phyloP scores from a whole-genome alignment of 306 rosid genomes.

The Vigna unguiculata region DNA sequence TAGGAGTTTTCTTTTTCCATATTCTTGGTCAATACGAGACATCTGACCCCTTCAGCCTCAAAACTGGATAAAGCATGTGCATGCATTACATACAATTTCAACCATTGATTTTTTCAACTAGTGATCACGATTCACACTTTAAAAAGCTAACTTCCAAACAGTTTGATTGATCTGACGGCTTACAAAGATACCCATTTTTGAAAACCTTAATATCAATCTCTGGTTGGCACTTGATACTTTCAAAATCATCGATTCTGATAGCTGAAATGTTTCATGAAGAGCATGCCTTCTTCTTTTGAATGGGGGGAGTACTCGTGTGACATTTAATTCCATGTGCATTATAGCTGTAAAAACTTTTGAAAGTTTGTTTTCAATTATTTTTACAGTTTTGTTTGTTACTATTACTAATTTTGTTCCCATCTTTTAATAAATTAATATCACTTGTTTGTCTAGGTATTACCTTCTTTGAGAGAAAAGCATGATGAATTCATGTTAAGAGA shows the following conservation, averaged over 20 bases:
- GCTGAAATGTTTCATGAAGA: background rate
- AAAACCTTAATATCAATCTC: background rate
- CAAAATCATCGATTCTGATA: constrained; percentile 2
- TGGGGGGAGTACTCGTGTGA: background rate
- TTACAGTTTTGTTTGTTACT: background rate
- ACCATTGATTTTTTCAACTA: background rate
- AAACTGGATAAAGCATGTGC: background rate
- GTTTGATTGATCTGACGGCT: background rate
- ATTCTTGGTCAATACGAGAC: background rate
- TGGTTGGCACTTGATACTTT: background rate
- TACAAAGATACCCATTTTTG: background rate
- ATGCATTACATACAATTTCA: background rate
- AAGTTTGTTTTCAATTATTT: background rate
- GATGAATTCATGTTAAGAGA: constrained; percentile 84
- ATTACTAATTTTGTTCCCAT: constrained; percentile 14
- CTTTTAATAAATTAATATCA: background rate
- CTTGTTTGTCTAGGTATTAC: constrained; percentile 63
- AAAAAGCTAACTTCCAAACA: background rate
- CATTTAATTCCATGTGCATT: constrained; percentile 13
- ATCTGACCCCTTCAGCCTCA: background rate
- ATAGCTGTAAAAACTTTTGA: background rate
- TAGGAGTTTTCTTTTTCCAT: background rate
- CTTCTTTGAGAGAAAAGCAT: constrained; percentile 81
- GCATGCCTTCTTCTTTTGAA: background rate
- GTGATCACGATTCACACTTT: background rate